A percentile compares a stretch with the other conserved stretches of the same genome.
Conservation (phyloP, 306 rosid species). For the Fragaria vesca region DNA sequence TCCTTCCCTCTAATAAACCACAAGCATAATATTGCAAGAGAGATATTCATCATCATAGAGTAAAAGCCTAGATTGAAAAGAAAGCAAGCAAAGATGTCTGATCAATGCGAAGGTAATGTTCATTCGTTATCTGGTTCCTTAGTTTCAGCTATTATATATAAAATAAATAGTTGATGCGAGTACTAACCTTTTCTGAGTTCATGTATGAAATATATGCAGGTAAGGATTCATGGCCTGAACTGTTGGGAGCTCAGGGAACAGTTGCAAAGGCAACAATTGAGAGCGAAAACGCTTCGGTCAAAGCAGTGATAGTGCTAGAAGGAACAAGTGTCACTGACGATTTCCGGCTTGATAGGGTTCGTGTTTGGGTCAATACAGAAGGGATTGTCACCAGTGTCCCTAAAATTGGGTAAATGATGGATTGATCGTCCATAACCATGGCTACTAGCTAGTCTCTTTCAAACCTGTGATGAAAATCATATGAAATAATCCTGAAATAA, state of each 20-base stretch:
- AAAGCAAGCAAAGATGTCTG: background rate
- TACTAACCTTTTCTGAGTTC: background rate
- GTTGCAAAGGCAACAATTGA: slow-evolving; percentile 33
- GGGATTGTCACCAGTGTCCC: slow-evolving; percentile 29
- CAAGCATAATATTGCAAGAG: background rate
- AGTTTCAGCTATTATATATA: background rate
- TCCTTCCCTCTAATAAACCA: background rate
- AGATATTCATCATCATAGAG: background rate
- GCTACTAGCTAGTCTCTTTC: background rate
- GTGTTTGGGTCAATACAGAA: slow-evolving; percentile 39
- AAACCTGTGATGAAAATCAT: background rate
- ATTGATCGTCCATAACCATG: background rate
- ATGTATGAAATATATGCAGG: background rate
- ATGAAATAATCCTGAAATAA: background rate
- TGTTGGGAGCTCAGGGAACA: slow-evolving; percentile 43
- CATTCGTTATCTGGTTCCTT: background rate
- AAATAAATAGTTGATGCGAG: background rate
- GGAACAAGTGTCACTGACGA: slow-evolving; percentile 39
- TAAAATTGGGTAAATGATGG: slow-evolving; percentile 30
- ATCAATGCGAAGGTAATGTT: background rate
- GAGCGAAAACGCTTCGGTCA: slow-evolving; percentile 40
- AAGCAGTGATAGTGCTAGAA: slow-evolving; percentile 30
- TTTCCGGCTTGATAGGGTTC: slow-evolving; percentile 50
- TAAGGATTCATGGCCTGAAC: slow-evolving; percentile 56
- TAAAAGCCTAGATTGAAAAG: background rate